These are phyloP conservation scores for Urostyla sp. DNA, from an alignment of 73 alveolate species.

Conservation along the genomic window DNA sequence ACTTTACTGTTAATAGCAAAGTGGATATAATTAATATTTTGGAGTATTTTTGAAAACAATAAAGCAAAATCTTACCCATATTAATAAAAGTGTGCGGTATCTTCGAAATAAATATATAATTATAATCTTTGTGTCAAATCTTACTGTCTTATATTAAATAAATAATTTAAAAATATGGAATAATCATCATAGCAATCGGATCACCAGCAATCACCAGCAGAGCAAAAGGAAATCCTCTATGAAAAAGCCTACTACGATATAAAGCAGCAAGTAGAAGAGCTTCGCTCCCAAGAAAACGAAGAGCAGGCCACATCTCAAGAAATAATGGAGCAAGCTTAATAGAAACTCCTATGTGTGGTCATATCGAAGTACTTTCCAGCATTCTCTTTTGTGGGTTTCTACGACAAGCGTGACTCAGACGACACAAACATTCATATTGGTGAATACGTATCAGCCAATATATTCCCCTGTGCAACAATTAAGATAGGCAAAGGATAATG, in stretches of 20 bases:
- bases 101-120: too few species aligned
- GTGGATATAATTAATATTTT: too few species aligned
- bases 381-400: conserved; percentile 56
- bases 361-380: background rate
- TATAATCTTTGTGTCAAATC: too few species aligned
- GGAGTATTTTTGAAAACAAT: too few species aligned
- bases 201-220: background rate
- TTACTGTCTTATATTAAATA: too few species aligned
- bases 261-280: background rate
- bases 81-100: too few species aligned
- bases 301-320: too few species aligned
- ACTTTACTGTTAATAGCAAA: too few species aligned
- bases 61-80: too few species aligned
- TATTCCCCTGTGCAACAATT: conserved; percentile 52
- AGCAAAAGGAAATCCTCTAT: background rate
- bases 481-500: conserved; percentile 55
- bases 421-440: conserved; percentile 36
- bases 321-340: background rate
- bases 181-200: background rate
- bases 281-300: background rate
- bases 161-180: background rate
- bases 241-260: background rate
- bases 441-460: conserved; percentile 37
- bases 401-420: conserved; percentile 12
- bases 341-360: conserved; percentile 20